Evolutionary conservation across 192 early-diverging fungal genomes (phyloP).

Genomic region (Diversispora eburnea): DNA sequence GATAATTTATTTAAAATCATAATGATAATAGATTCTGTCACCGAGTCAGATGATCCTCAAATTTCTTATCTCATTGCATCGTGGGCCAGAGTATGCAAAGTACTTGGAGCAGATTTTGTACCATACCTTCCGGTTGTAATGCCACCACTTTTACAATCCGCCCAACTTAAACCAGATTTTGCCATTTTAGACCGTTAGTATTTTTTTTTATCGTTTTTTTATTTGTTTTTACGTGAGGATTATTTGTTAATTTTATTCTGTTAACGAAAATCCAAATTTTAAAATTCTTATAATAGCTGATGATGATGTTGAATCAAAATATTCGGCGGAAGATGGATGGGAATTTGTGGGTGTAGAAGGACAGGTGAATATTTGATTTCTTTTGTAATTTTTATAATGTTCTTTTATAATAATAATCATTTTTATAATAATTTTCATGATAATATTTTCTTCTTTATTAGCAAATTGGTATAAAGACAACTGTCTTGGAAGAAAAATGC

Average conservation of each 20-base stretch:
- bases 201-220: background rate
- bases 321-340: constrained; percentile 97
- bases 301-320: constrained; percentile 77
- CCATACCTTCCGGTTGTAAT: constrained; percentile 91
- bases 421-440: background rate
- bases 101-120: constrained; percentile 90
- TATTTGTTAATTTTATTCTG: background rate
- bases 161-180: constrained; percentile 91
- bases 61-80: constrained; percentile 87
- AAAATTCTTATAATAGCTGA: constrained; percentile 40
- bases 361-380: constrained; percentile 37
- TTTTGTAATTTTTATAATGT: background rate
- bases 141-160: constrained; percentile 82
- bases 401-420: background rate
- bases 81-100: constrained; percentile 97
- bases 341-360: constrained; percentile 89
- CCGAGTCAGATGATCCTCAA: constrained; percentile 92
- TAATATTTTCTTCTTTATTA: background rate
- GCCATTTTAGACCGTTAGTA: constrained; percentile 74
- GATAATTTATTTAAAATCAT: too few species aligned
- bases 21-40: constrained; percentile 50
- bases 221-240: too few species aligned
- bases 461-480: constrained; percentile 94
- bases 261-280: background rate
- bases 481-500: constrained; percentile 95